These are phyloP conservation scores for Neurospora sp. DNA, from an alignment of 495 filamentous ascomycete genomes.

Conservation along the genomic window DNA sequence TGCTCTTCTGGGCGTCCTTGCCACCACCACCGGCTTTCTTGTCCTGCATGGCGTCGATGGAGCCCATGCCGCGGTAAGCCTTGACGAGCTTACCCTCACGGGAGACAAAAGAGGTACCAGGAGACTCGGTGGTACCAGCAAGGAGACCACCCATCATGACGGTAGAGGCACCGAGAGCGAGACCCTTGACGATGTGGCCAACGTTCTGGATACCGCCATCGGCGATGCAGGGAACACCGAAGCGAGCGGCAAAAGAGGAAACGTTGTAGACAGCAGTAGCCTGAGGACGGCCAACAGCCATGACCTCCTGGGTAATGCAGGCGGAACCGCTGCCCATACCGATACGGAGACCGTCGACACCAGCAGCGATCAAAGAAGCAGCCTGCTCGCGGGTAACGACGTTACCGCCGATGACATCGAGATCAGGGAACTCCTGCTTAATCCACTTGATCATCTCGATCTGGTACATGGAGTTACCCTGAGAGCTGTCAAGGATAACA, in stretches of 20 bases:
- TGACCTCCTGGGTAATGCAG: constrained; percentile 99
- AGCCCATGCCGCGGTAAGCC: constrained; percentile 97
- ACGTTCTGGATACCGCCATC: constrained; percentile 98
- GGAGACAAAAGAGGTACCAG: constrained; percentile 91
- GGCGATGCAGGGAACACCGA: constrained; percentile 96
- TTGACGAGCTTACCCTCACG: constrained; percentile 95
- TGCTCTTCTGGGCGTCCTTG: constrained; percentile 73
- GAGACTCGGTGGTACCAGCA: constrained; percentile 94
- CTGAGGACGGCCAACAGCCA: constrained; percentile 95
- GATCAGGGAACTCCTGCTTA: constrained; percentile 71
- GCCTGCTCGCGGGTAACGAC: constrained; percentile 96
- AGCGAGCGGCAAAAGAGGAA: constrained; percentile 74
- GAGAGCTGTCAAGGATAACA: constrained; percentile 87
- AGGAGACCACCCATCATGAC: constrained; percentile 99
- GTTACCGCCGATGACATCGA: constrained; percentile 96
- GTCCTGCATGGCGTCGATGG: constrained; percentile 98
- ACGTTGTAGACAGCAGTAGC: constrained; percentile 87
- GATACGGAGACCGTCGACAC: constrained; percentile 93
- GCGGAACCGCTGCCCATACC: constrained; percentile 97
- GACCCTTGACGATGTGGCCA: constrained; percentile 96
- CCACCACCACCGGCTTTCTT: constrained; percentile 66
- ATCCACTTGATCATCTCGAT: constrained; percentile 94
- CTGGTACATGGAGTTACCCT: constrained; percentile 96
- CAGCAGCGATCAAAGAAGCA: constrained; percentile 81
- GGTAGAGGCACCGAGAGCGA: constrained; percentile 85